Conservation (phyloP, 768 basidiomycete species). For the Chlorophyllum brunneum region DNA sequence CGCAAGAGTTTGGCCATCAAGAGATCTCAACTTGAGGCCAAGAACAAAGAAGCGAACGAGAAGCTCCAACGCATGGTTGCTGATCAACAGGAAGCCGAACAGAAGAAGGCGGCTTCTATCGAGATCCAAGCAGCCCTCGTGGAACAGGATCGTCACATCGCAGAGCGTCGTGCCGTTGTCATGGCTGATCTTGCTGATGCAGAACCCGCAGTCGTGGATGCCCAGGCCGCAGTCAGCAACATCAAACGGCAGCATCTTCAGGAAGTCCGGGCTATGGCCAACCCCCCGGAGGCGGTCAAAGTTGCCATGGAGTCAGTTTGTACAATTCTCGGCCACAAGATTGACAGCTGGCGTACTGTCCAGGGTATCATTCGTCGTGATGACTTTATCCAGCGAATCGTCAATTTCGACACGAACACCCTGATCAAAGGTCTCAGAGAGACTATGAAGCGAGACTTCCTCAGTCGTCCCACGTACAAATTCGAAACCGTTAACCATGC, state of each 20-base stretch:
- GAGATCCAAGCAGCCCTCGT: conserved; percentile 92
- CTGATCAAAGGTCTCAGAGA: conserved; percentile 90
- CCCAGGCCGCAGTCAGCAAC: conserved; percentile 93
- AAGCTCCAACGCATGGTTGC: conserved; percentile 97
- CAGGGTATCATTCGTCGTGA: conserved; percentile 95
- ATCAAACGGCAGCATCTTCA: conserved; percentile 95
- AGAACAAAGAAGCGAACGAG: conserved; percentile 93
- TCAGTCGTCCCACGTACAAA: conserved; percentile 87
- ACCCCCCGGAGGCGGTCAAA: conserved; percentile 97
- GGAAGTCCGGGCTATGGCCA: conserved; percentile 97
- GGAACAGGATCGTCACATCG: conserved; percentile 86
- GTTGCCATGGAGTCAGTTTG: conserved; percentile 99
- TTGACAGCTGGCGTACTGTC: conserved; percentile 95
- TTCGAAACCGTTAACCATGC: conserved; percentile 95
- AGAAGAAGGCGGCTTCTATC: conserved; percentile 95
- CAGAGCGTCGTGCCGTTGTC: conserved; percentile 83
- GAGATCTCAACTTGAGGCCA: conserved; percentile 86
- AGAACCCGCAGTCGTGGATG: conserved; percentile 94
- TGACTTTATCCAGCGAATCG: conserved; percentile 93
- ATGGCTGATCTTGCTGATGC: conserved; percentile 96
- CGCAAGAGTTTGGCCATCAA: conserved; percentile 94
- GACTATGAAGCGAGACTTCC: conserved; percentile 88
- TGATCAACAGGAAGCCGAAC: conserved; percentile 98
- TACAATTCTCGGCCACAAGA: conserved; percentile 91
- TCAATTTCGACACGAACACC: conserved; percentile 88